These are phyloP conservation scores for Beauveria brongniartii DNA, from an alignment of 2,329 filamentous ascomycete species.

Conservation along the genomic window DNA sequence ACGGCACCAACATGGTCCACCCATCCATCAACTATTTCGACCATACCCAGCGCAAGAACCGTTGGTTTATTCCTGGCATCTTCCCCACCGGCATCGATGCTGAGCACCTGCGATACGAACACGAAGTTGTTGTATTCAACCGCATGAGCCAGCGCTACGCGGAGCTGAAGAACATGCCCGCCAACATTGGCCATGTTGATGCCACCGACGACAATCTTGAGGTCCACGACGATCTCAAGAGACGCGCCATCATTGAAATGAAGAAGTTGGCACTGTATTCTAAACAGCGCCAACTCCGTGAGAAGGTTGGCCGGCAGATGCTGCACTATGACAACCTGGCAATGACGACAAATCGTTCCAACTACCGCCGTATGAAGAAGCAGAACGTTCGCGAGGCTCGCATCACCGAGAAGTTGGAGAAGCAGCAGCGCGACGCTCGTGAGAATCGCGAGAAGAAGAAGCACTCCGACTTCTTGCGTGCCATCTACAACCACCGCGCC, in stretches of 20 bases:
- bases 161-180: constrained; percentile 75
- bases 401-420: constrained; percentile 98
- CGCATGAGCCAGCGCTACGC: constrained; percentile 76
- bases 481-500: constrained; percentile 72
- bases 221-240: constrained; percentile 74
- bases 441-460: constrained; percentile 98
- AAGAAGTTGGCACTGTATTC: constrained; percentile 83
- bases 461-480: constrained; percentile 82
- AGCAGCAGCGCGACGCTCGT: constrained; percentile 92
- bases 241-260: constrained; percentile 89
- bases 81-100: constrained; percentile 85
- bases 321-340: constrained; percentile 92
- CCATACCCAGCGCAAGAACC: constrained; percentile 66
- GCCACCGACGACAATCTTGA: constrained; percentile 58
- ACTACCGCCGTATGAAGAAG: constrained; percentile 94
- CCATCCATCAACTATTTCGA: constrained; percentile 68
- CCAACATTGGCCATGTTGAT: constrained; percentile 84
- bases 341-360: constrained; percentile 89
- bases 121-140: constrained; percentile 84
- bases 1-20: constrained; percentile 45
- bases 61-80: constrained; percentile 75
- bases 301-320: constrained; percentile 85
- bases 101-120: constrained; percentile 75
- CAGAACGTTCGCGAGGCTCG: constrained; percentile 90
- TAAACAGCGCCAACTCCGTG: constrained; percentile 79